Conservation (phyloP, 2,329 filamentous ascomycete genomes). For the Claviceps citrina region DNA sequence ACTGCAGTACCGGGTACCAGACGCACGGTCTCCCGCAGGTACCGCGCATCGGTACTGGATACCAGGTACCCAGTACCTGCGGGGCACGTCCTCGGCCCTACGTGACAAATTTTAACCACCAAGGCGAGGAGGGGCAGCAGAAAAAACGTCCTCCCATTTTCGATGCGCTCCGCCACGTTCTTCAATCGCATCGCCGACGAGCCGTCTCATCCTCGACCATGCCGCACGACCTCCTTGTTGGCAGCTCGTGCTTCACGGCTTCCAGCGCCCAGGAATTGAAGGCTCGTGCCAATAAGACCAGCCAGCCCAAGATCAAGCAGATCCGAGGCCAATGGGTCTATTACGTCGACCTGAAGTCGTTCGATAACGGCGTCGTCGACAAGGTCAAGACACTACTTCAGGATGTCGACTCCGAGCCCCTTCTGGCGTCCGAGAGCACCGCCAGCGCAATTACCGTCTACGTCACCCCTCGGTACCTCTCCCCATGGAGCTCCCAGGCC, state of each 20-base stretch:
- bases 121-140: no score
- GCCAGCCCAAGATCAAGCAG: constrained; percentile 28
- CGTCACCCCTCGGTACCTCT: constrained; percentile 71
- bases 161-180: background rate
- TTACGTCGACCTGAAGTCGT: constrained; percentile 46
- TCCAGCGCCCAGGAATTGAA: constrained; percentile 29
- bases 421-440: constrained; percentile 14
- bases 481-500: constrained; percentile 94
- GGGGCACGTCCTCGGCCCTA: no score
- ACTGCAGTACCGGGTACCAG: no score
- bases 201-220: constrained; percentile 12
- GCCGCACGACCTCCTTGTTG: constrained; percentile 23
- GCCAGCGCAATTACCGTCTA: constrained; percentile 47
- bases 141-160: no score
- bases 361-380: constrained; percentile 28
- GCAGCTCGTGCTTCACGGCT: constrained; percentile 34
- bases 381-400: constrained; percentile 32
- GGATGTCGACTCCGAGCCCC: constrained; percentile 18
- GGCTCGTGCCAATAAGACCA: constrained; percentile 28
- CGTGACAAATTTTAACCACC: no score
- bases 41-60: no score
- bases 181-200: constrained; percentile 2
- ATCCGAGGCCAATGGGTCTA: constrained; percentile 45
- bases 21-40: no score
- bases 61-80: no score